A percentile compares a stretch with the other conserved stretches of the same genome.
Conservation (phyloP, 441 rosid genomes). For the Metrosideros polymorpha region DNA sequence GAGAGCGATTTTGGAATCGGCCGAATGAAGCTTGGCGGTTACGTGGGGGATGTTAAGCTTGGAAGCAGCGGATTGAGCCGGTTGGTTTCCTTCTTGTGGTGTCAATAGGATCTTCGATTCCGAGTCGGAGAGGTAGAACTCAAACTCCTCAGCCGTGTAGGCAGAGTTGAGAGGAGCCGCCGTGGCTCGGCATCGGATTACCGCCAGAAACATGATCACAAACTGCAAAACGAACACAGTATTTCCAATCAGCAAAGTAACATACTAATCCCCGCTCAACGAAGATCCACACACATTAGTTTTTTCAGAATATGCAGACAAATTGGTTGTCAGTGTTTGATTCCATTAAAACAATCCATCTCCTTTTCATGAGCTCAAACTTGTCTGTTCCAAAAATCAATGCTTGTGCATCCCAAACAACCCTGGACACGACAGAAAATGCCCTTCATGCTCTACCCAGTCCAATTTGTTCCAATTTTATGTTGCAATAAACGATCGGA, state of each 20-base stretch:
- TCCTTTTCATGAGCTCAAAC: neutral
- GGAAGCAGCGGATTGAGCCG: slow-evolving; percentile 62
- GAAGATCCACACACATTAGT: neutral
- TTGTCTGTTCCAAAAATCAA: neutral
- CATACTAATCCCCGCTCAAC: neutral
- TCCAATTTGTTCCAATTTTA: too few relatives aligned
- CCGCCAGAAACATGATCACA: slow-evolving; percentile 70
- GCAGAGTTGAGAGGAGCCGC: slow-evolving; percentile 81
- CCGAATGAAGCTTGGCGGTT: slow-evolving; percentile 30
- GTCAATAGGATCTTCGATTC: slow-evolving; percentile 66
- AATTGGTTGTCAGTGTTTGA: neutral
- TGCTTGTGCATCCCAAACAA: neutral
- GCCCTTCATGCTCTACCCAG: too few relatives aligned
- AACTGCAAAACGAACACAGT: slow-evolving; percentile 27
- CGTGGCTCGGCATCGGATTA: slow-evolving; percentile 62
- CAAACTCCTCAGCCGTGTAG: slow-evolving; percentile 79
- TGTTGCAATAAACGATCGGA: too few relatives aligned
- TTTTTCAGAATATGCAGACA: neutral
- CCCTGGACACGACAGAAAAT: neutral
- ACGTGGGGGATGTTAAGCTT: slow-evolving; percentile 57
- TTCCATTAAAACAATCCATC: neutral
- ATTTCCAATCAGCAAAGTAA: neutral
- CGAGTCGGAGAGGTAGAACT: slow-evolving; percentile 84
- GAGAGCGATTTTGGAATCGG: slow-evolving; percentile 31
- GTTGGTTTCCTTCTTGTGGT: slow-evolving; percentile 34